Conservation (phyloP, 306 rosid genomes). For the Luffa acutangula region DNA sequence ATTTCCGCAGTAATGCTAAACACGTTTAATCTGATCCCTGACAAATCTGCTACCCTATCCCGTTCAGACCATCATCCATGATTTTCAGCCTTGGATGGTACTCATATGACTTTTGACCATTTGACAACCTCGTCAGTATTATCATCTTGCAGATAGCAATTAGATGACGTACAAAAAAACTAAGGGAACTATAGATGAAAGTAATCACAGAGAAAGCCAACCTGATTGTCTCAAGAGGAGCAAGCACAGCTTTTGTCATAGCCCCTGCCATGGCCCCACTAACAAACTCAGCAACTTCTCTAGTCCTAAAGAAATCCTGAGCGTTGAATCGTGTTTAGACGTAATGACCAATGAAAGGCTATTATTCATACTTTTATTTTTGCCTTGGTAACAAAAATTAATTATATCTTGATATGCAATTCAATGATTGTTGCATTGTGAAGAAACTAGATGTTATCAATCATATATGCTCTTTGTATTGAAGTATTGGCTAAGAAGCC, state of each 20-base stretch:
- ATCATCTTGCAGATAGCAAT: neutral
- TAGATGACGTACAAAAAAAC: neutral
- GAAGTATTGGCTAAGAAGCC: neutral
- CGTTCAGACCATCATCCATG: neutral
- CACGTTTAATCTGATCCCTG: neutral
- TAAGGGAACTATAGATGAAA: neutral
- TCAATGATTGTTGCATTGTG: neutral
- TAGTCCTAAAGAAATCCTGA: constrained; percentile 51
- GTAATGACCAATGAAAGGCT: neutral
- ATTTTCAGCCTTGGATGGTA: neutral
- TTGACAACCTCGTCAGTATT: neutral
- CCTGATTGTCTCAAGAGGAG: constrained; percentile 98
- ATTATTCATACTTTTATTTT: neutral
- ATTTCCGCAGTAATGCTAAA: neutral
- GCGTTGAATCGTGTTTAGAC: constrained; percentile 1
- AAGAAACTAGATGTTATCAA: neutral
- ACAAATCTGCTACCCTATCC: neutral
- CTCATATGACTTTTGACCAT: neutral
- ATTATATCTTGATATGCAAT: neutral
- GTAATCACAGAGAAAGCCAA: constrained; percentile 17
- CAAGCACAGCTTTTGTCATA: constrained; percentile 95
- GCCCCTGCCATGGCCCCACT: constrained; percentile 96
- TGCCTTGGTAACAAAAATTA: neutral
- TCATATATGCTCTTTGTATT: neutral
- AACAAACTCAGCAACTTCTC: constrained; percentile 81